Conservation (phyloP, 2,329 filamentous ascomycete species). For the Fusarium camptoceras region DNA sequence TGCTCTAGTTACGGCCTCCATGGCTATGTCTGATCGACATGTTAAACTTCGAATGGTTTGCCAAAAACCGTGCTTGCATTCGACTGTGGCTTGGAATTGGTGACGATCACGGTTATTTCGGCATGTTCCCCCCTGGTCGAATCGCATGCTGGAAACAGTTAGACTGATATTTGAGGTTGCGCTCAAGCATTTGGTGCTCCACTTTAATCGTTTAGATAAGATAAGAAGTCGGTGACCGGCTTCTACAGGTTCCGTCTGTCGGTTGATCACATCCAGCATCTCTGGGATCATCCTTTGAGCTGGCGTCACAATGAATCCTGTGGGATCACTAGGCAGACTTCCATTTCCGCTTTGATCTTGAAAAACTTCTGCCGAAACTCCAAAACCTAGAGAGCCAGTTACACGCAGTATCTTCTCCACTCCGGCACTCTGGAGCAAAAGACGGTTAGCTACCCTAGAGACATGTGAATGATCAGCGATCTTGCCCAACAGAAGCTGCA, state of each 20-base stretch:
- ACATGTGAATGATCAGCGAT: background rate
- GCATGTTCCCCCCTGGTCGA: background rate
- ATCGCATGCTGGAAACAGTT: background rate
- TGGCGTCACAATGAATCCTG: background rate
- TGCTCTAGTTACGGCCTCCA: constrained; percentile 5
- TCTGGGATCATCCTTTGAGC: background rate
- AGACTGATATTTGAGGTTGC: background rate
- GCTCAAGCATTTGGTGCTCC: background rate
- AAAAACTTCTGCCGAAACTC: background rate
- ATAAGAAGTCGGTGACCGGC: background rate
- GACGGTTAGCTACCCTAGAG: background rate
- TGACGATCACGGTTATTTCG: constrained; percentile 5
- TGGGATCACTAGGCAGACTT: background rate
- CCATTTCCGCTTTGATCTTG: background rate
- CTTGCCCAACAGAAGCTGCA: background rate
- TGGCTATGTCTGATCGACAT: background rate
- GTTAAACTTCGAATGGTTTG: background rate
- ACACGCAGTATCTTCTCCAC: background rate
- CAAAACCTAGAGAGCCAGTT: background rate
- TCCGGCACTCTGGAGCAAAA: background rate
- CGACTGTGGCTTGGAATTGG: constrained; percentile 14
- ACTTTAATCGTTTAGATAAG: constrained; percentile 13
- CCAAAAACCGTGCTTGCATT: background rate
- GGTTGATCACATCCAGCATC: background rate
- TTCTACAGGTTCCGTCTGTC: background rate